Percentiles rank a stretch among this genome's conserved stretches.
These are phyloP conservation scores for Dianthus caryophyllus DNA, from an alignment of 148 eudicot species.

Conservation along the genomic window DNA sequence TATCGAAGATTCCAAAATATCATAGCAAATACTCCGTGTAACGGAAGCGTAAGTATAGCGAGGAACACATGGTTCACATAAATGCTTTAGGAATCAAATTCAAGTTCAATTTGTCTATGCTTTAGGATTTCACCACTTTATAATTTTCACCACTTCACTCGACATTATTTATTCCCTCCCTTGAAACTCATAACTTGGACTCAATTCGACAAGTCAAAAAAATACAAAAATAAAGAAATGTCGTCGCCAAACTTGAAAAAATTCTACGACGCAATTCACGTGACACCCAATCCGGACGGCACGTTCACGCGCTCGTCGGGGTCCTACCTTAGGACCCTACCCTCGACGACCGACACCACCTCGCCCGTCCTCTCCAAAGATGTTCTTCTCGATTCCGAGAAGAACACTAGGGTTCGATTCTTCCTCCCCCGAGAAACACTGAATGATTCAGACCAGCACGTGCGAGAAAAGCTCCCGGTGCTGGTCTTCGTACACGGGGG, in stretches of 20 bases:
- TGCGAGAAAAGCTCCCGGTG: conserved; percentile 16
- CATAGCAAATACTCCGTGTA: too few relatives aligned
- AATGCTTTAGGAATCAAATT: too few relatives aligned
- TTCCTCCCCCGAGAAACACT: conserved; percentile 18
- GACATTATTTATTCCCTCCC: too few relatives aligned
- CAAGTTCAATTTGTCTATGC: too few relatives aligned
- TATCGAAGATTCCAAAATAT: too few relatives aligned
- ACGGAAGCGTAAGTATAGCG: too few relatives aligned
- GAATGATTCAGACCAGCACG: background rate
- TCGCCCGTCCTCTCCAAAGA: conserved; percentile 25
- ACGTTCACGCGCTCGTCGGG: conserved; percentile 17
- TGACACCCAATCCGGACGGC: conserved; percentile 23
- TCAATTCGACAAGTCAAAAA: too few relatives aligned
- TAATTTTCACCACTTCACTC: too few relatives aligned
- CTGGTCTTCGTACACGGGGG: conserved; percentile 29
- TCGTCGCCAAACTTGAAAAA: background rate
- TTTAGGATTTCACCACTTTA: too few relatives aligned
- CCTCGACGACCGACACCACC: conserved; percentile 4
- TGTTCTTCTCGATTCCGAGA: conserved; percentile 15
- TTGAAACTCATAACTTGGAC: too few relatives aligned
- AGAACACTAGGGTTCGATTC: conserved; percentile 30
- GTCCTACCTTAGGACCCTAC: conserved; percentile 17
- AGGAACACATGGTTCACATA: too few relatives aligned
- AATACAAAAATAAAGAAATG: background rate
- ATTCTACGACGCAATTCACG: conserved; percentile 5